phyloP scores from a whole-genome alignment of 331 rosid genomes.

The Erythrophleum ivorense region DNA sequence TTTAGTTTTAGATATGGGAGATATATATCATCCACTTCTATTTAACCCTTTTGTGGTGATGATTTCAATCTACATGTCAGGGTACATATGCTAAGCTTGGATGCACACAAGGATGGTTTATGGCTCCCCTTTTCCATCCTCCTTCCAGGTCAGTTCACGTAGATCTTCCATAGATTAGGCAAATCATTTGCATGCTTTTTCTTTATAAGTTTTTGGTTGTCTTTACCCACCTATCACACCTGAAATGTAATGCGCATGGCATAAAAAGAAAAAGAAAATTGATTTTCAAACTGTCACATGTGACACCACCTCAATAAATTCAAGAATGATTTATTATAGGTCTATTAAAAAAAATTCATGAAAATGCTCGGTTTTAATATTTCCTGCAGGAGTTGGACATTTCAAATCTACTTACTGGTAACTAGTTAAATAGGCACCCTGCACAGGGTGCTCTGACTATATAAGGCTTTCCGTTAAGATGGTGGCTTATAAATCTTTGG shows the following conservation, averaged over 20 bases:
- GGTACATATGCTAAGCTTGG: constrained; percentile 86
- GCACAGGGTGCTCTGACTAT: constrained; percentile 3
- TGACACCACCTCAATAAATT: constrained; percentile 1
- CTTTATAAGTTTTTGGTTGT: constrained; percentile 5
- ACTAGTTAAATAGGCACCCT: constrained; percentile 1
- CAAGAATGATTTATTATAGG: background rate
- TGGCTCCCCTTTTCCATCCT: constrained; percentile 63
- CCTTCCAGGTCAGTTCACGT: constrained; percentile 58
- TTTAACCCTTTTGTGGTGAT: constrained; percentile 17
- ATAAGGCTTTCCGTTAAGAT: background rate
- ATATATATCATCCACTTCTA: constrained; percentile 19
- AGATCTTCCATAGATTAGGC: constrained; percentile 24
- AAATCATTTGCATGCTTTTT: constrained; percentile 26
- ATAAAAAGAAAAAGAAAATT: no score
- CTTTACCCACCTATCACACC: background rate
- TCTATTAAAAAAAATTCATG: constrained; percentile 26
- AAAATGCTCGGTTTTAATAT: background rate
- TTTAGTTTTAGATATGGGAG: constrained; percentile 24
- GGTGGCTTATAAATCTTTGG: background rate
- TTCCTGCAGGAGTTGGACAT: constrained; percentile 12
- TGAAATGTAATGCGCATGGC: background rate
- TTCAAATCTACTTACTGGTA: background rate
- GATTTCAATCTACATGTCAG: constrained; percentile 49
- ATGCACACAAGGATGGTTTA: constrained; percentile 91
- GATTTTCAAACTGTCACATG: no score